Evolutionary conservation across 2,329 filamentous ascomycete species (phyloP), one percentile per base, ranked within the genome.

Genomic region (Exophiala aquamarina): DNA sequence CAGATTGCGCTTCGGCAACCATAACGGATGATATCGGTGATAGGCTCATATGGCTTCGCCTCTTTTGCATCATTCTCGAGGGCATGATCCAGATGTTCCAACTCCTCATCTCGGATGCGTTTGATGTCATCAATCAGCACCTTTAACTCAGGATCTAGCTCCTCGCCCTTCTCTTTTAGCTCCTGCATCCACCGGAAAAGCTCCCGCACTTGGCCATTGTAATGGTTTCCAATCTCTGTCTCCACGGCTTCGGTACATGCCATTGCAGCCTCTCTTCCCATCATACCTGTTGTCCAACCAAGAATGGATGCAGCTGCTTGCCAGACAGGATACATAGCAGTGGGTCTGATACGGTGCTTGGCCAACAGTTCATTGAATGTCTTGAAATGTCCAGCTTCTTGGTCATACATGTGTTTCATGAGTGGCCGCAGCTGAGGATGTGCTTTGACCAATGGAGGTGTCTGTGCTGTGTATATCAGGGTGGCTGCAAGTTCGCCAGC

Each of bases 391-490:
- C 83, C 86, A 10, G 82, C 89, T 74, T 98, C 93, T 67, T 98
- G 93, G 61, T 93, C 89, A 74, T 95, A 91, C 93, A 98, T 98
- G 77, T 97, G 93, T 60, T 84, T 82, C 89, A 98, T 95, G 23
- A 97, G 73, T 0, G 89, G 86, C 5, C 89, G 85, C 14, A 98
- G 83, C 64, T 95, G 87, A 1, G 93, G 92, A 66, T 96, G 85
- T 3, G 85, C 81, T 56, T 81, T 79, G 47, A 89, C 76, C 42
- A 97, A 72, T n/a, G 84, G 81, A 1, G 91, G 89, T 1, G 83
- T 92, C 68, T 98, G 93, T 2, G 89, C 84, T 1, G 82, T 83
- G 73, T 97, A 98, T 68, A 98, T 98, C 46, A 95, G 81, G 19
- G 89, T 92, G 21, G 93, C 93, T 44, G 93, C 93, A n/a, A 98